Conservation (phyloP, 495 filamentous ascomycete species). For the Gamarada debralockiae region DNA sequence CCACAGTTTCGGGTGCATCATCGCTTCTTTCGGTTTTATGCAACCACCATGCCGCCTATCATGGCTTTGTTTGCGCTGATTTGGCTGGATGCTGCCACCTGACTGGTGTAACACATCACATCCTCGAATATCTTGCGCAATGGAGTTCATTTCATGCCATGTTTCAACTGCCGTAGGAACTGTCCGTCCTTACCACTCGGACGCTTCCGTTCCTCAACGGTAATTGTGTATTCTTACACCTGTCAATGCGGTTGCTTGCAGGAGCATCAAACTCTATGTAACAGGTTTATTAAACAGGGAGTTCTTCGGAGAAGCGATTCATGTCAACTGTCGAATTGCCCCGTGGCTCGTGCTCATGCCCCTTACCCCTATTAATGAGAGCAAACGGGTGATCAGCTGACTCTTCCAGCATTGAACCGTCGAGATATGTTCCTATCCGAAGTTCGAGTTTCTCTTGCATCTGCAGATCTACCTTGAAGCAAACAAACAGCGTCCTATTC, state of each 20-base stretch:
- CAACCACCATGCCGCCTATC: neutral
- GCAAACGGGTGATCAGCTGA: neutral
- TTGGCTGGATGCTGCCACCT: no score
- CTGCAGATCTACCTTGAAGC: neutral
- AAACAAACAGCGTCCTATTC: no score
- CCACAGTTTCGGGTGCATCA: neutral
- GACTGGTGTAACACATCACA: constrained; percentile 1
- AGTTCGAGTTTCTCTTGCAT: neutral
- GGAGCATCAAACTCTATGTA: neutral
- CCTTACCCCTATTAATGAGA: no score
- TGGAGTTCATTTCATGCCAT: constrained; percentile 7
- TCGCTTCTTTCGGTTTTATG: constrained; percentile 8
- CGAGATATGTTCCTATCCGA: neutral
- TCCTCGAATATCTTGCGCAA: constrained; percentile 4
- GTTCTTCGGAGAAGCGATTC: no score
- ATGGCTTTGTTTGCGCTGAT: constrained; percentile 10
- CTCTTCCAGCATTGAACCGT: neutral
- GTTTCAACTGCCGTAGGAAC: constrained; percentile 14
- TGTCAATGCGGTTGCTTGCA: constrained; percentile 14
- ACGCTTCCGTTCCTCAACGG: constrained; percentile 9
- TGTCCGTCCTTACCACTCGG: neutral
- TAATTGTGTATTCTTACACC: constrained; percentile 9
- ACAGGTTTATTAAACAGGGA: no score
- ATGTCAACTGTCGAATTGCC: no score
- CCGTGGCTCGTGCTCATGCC: no score